Base-by-base conservation (phyloP, 495 filamentous ascomycete genomes). In the Trichoderma erinaceum region DNA sequence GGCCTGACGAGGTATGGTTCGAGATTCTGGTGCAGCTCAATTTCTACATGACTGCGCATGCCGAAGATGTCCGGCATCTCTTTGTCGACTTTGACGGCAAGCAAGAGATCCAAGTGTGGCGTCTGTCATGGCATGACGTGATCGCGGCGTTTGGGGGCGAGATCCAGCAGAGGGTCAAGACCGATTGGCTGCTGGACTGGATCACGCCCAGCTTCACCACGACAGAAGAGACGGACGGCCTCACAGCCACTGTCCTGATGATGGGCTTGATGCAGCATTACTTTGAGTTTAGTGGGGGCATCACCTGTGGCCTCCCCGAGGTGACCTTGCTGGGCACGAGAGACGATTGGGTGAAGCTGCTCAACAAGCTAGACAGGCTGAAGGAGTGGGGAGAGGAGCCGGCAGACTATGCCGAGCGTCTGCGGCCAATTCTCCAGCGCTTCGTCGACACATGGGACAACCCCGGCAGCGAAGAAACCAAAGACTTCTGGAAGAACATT, bases 1-100 rank as follows among this genome's bases (percentile, higher is more conserved):
- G 85, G 10, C 85, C 85, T 0, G 85, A 88, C 11, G 85, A 87
- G 69, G 76, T 88, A 48, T 88, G 86, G 85, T 78, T 86, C 56
- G 74, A 81, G 35, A 84, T 87, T 69, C 73, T 88, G 1, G 73
- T 75, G 5, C 85, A 88, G 69, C 70, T 88, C 25, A 83, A 76
- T 71, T 76, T 83, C 68, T 86, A 81, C 74, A 78, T 89, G 70
- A 81, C 82, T 52, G 75, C 75, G 2, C 71, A 86, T 69, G 75
- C 80, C 10, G 82, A 85, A 61, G 69, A 76, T 12, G 56, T 85
- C 1, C 75, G 82, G 8, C 52, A 68, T 1, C 25, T 76, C 3
- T 85, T 85, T 67, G 82, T 85, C 13, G 52, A 69, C 13, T 81
- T 82, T 68, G 35, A 78, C 27, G 81, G 78, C 0, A 72, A 80